Base-by-base conservation (phyloP, 2,329 filamentous ascomycete genomes). In the Bertia moriformis region DNA sequence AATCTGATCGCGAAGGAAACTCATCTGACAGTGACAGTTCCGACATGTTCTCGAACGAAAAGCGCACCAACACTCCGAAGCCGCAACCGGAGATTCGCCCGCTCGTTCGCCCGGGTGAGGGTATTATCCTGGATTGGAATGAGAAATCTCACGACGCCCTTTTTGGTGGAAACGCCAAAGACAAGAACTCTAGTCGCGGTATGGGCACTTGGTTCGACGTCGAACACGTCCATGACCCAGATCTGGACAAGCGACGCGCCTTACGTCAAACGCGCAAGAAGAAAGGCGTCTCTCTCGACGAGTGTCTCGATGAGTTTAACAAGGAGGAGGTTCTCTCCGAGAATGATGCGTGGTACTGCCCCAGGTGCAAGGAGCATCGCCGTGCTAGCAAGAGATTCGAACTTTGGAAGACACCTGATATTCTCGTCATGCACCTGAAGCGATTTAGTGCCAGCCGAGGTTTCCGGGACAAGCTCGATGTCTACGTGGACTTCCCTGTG, bases 271-370 rank as follows among this genome's bases (percentile, higher is more conserved):
- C 63, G 42, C 80, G 86, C 4, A 71, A 69, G 49, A 83, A 80
- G 57, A 69, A 77, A 40, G 91, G 91, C 19, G 79, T 95, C 46
- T 79, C 78, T 1, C 68, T 98, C 3, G 82, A 91, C 17, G 87
- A 95, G 49, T 98, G 91, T 53, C 72, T 98, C 40, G 82, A 88
- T 42, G 91, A 96, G 58, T 96, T 94, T 48, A 85, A 91, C 52
- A 89, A 89, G 54, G 83, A 88, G 43, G 91, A 98, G 59, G 78
- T 94, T 13, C 66, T 98, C 3, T 95, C 89, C 0, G 86, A 95
- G 55, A 83, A 93, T 52, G 93, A 98, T 55, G 89, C 86, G 43
- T 98, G 91, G 91, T 96, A 93, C 55, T 98, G 91, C 53, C 89
- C 86, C 41, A 76, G 86, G 19, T 98, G 91, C 69, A 96, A 96